These are phyloP conservation scores for Pestalotiopsis sp. DNA, from an alignment of 2,329 filamentous ascomycete species.

Conservation along the genomic window DNA sequence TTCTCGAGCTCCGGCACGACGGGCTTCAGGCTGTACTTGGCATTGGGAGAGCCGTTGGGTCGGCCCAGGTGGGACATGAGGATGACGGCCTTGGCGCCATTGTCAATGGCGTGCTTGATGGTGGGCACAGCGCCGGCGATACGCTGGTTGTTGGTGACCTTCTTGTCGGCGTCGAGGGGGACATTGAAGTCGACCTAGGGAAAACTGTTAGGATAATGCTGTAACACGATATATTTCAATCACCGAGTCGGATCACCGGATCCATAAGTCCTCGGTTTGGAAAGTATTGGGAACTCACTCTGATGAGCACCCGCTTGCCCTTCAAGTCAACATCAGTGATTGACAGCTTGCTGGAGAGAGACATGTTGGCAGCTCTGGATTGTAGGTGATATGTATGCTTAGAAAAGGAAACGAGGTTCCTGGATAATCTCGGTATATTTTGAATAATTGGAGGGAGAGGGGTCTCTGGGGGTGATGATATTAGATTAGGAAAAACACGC, in stretches of 20 bases:
- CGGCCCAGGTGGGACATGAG: constrained; percentile 99
- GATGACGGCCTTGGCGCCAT: constrained; percentile 89
- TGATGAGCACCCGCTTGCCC: constrained; percentile 97
- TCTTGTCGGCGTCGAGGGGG: constrained; percentile 88
- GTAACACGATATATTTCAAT: too few relatives aligned
- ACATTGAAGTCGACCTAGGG: constrained; percentile 98
- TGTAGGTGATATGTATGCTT: constrained; percentile 12
- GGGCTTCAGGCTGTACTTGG: constrained; percentile 94
- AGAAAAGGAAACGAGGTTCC: constrained; percentile 16
- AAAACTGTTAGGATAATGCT: constrained; percentile 21
- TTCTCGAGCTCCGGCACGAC: constrained; percentile 92
- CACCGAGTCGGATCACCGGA: not conserved
- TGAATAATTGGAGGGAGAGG: not conserved
- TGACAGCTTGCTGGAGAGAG: constrained; percentile 96
- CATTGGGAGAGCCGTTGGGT: constrained; percentile 84
- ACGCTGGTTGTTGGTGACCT: constrained; percentile 97
- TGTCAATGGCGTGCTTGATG: constrained; percentile 90
- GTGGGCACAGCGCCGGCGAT: constrained; percentile 95
- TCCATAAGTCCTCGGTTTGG: not conserved
- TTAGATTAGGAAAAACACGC: constrained; percentile 9
- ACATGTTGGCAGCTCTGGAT: constrained; percentile 64
- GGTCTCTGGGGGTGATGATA: not conserved
- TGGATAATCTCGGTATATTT: not conserved
- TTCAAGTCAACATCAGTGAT: constrained; percentile 97
- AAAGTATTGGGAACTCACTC: constrained; percentile 61